Base-by-base conservation (phyloP, 2,329 filamentous ascomycete species). In the Chaetomium globosum region DNA sequence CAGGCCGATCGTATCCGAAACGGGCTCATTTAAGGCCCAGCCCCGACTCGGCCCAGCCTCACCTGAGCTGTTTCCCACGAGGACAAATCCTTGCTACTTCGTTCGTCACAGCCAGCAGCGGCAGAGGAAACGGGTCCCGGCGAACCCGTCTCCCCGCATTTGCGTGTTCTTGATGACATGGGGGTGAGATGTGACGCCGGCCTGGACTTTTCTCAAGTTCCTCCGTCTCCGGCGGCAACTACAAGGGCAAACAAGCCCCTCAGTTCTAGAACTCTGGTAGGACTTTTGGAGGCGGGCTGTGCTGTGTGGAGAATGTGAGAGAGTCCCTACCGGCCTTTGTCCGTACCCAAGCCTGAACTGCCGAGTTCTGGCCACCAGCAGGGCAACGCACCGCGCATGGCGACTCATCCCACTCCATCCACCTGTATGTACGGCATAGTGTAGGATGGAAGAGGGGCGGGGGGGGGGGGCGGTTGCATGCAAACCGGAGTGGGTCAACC, bases 31-130 rank as follows among this genome's bases (percentile, higher is more conserved):
- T 43, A 13, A 43, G 36, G 31, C 48, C 56, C 36, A 59, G 19
- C 43, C 43, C 33, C 43, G 19, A 16, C 21, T 21, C 30, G 21
- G 21, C 21, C 53, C 60, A 62, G 60, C 60, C 60, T 62, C 59
- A 49, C 52, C 54, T 48, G 60, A 56, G 28, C 39, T 36, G 36
- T 49, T n/a, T 51, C 48, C 60, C 52, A 57, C 53, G 61, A 57
- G 30, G 53, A 36, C 39, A 55, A 28, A 51, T 36, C 52, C 60
- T 63, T 58, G 54, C 33, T 54, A 43, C 46, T 4, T 31, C 39
- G 36, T 54, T 33, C 26, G 19, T 23, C 33, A n/a, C 53, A 56
- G 9, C 31, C 26, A 48, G 26, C 55, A 16, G 36, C 39, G 55
- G 13, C 13, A 21, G 16, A 26, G 4, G 12, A 46, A 5, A 30